Base-by-base conservation (phyloP, 2,329 filamentous ascomycete genomes). In the Colletotrichum tanaceti region DNA sequence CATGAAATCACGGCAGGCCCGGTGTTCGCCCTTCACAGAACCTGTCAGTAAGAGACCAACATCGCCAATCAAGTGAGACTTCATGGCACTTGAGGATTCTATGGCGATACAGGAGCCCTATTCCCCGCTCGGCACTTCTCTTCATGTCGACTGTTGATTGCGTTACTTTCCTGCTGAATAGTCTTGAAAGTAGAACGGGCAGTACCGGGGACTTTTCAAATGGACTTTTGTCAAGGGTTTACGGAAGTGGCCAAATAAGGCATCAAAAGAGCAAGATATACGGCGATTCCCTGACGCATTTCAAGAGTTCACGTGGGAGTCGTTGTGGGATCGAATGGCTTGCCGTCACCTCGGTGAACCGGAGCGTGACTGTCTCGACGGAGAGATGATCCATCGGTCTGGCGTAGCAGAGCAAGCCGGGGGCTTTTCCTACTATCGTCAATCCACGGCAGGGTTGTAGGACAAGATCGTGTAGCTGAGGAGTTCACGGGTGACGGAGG, bases 61-160 rank as follows among this genome's bases (percentile, higher is more conserved):
- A 14, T 47, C 6, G 20, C 16, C 10, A 14, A 39, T 64, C 32
- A 20, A 64, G 47, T 2, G 13, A 13, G 10, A 54, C 41, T 2
- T 20, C n/a, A 11, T 53, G n/a, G 18, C 20, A 10, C 14, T 18
- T 55, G 20, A 49, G 52, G 5, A n/a, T 50, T 4, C 4, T 22
- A 41, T 67, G 20, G 5, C 70, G 70, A 54, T 28, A 3, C 64
- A 28, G 10, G 16, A 7, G 5, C 18, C 28, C 14, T 50, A 14
- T 32, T 32, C n/a, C 1, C 20, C 3, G 18, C 4, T 4, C 14
- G 16, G 18, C 14, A 32, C 28, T 4, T 43, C 20, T n/a, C 5
- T 1, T 58, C 63, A 39, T 63, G 53, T 7, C 67, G 57, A n/a
- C n/a, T n/a, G n/a, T 58, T 44, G 18, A 20, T 49, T 44, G 18